These are phyloP conservation scores for Ceratobasidium papillatum DNA, from an alignment of 1,284 basidiomycete genomes.

Conservation along the genomic window DNA sequence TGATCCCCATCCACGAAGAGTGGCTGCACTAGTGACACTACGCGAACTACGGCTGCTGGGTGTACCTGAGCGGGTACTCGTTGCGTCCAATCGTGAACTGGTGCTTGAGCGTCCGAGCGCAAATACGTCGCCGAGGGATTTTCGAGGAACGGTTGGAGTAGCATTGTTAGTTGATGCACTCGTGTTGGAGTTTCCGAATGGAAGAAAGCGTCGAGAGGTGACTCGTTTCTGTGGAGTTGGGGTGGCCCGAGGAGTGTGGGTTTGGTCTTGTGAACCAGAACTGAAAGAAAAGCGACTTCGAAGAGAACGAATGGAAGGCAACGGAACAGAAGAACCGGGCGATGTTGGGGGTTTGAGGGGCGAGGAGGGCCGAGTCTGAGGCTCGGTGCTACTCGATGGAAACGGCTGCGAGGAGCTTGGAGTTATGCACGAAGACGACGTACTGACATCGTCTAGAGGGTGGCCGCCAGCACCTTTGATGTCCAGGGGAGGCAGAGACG, in stretches of 20 bases:
- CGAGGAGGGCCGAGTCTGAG: neutral
- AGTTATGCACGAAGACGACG: conserved; percentile 10
- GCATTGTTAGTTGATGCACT: neutral
- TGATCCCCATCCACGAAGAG: neutral
- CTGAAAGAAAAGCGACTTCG: conserved; percentile 31
- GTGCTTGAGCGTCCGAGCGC: conserved; percentile 20
- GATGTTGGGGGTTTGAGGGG: conserved; percentile 22
- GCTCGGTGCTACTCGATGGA: neutral
- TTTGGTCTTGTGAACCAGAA: neutral
- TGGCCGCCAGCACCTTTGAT: neutral
- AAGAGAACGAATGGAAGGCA: conserved; percentile 39
- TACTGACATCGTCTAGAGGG: neutral
- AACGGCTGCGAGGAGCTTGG: conserved; percentile 7
- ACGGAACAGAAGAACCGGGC: conserved; percentile 26
- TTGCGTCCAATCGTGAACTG: conserved; percentile 12
- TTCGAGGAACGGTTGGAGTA: conserved; percentile 18
- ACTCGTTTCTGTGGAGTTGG: conserved; percentile 22
- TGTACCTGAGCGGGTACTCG: conserved; percentile 11
- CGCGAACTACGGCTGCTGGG: conserved; percentile 25
- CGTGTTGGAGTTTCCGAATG: conserved; percentile 22
- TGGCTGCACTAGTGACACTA: conserved; percentile 19
- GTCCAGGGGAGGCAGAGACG: conserved; percentile 23
- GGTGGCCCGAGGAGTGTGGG: neutral
- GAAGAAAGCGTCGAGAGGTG: conserved; percentile 31
- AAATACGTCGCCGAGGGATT: conserved; percentile 33